These are phyloP conservation scores for Clonostachys chloroleuca DNA, from an alignment of 2,329 filamentous ascomycete genomes.

Conservation along the genomic window DNA sequence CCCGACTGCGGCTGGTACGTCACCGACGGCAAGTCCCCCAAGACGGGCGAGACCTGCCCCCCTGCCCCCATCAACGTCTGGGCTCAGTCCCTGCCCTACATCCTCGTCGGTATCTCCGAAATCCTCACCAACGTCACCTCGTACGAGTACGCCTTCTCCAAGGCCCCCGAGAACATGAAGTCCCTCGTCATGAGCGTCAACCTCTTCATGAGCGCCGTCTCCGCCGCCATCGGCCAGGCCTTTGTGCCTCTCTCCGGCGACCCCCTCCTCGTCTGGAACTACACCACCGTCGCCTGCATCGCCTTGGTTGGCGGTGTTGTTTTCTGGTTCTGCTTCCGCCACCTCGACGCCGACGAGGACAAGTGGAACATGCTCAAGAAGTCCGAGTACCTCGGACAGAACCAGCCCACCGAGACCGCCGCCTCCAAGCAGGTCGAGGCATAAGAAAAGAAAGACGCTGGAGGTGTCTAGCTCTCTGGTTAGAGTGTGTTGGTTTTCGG, in stretches of 20 bases:
- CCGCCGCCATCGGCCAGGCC: conserved; percentile 66
- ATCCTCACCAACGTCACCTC: conserved; percentile 53
- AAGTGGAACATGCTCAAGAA: conserved; percentile 57
- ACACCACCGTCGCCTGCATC: conserved; percentile 57
- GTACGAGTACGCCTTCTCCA: conserved; percentile 73
- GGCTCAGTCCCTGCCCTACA: conserved; percentile 47
- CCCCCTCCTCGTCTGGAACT: conserved; percentile 69
- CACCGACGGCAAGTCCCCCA: conserved; percentile 11
- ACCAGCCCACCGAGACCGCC: conserved; percentile 22
- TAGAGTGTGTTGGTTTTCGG: too few relatives aligned
- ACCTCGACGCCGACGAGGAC: conserved; percentile 66
- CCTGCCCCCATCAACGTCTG: conserved; percentile 62
- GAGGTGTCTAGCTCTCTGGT: too few relatives aligned
- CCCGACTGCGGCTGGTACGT: conserved; percentile 52
- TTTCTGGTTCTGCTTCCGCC: conserved; percentile 66
- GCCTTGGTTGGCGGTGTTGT: conserved; percentile 55
- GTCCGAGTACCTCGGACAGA: conserved; percentile 33
- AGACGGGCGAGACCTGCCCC: conserved; percentile 36
- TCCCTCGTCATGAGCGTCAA: conserved; percentile 68
- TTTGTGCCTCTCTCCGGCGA: conserved; percentile 58
- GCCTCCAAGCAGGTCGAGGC: background rate
- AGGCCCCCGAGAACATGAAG: conserved; percentile 77
- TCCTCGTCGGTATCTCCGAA: conserved; percentile 46
- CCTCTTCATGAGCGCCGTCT: conserved; percentile 67
- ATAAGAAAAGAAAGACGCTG: background rate